Evolutionary conservation across 2,329 filamentous ascomycete genomes (phyloP), one percentile per base, ranked within the genome.

Genomic region (Talaromyces amestolkiae): DNA sequence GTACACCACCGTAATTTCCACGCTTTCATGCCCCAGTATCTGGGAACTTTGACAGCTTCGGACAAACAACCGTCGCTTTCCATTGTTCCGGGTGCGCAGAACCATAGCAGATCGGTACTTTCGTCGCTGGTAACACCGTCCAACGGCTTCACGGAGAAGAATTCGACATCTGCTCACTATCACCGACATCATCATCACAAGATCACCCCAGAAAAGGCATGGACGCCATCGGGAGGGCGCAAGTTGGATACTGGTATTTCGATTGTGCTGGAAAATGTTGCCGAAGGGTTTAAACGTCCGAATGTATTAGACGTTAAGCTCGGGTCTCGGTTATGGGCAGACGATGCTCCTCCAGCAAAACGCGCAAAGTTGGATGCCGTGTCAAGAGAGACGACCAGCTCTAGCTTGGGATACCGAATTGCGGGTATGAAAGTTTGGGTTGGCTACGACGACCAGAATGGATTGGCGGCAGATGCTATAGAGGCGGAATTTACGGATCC

Each of bases 241-340:
- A 93, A 86, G 69, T 77, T 98, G 67, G 84, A 87, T 27, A 97
- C 93, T 0, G 88, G 93, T 64, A 83, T 87, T 63, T 91, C 91
- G 2, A 89, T 97, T 19, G 93, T 96, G 13, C 82, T 98, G 33
- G 90, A 93, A 74, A 97, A 97, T 75, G 86, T 91, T 7, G 89
- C 92, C 0, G 85, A 86, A 69, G 92, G 92, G 0, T 98, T 93
- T 81, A 86, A 86, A 72, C 86, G 87, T 66, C 92, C 95, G 7
- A 98, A 97, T 71, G 92, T 99, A 8, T 82, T 99, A 65, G 95
- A 99, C 74, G 86, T 96, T 69, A 99, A 99, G 80, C 86, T 99
- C 22, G 95, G 95, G 51, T 85, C 88, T 59, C 86, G 91, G 37
- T 81, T 99, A 6, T 98, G 93, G 90, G 94, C 91, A 15, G 91